phyloP scores from a whole-genome alignment of 164 flowering plant genomes.

The Santalum album region DNA sequence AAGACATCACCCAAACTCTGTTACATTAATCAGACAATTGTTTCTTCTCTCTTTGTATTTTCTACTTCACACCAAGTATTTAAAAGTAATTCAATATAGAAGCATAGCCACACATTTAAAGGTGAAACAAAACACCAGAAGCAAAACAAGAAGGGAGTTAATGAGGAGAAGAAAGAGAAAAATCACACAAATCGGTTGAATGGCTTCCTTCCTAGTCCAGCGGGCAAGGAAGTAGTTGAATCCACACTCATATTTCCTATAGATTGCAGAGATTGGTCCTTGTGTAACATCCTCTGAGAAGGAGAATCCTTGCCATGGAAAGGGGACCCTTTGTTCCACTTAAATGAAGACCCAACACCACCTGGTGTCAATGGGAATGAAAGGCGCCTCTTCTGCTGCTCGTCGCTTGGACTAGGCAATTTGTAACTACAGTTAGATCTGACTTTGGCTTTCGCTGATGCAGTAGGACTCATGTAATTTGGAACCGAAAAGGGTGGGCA shows the following conservation, averaged over 20 bases:
- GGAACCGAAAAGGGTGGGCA: conserved; percentile 91
- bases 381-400: conserved; percentile 44
- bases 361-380: conserved; percentile 60
- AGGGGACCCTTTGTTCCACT: conserved; percentile 59
- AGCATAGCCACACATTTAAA: conserved; percentile 17
- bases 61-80: conserved; percentile 23
- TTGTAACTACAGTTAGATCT: conserved; percentile 48
- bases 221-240: conserved; percentile 78
- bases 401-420: conserved; percentile 33
- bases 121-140: conserved; percentile 6
- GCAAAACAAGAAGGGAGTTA: background rate
- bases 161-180: conserved; percentile 6
- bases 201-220: conserved; percentile 68
- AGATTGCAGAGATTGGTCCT: conserved; percentile 39
- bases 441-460: conserved; percentile 72
- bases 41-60: conserved; percentile 16
- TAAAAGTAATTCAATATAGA: conserved; percentile 11
- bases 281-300: conserved; percentile 29
- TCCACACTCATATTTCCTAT: conserved; percentile 65
- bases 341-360: conserved; percentile 47
- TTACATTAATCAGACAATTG: conserved; percentile 21
- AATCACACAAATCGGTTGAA: conserved; percentile 85
- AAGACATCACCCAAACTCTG: conserved; percentile 9
- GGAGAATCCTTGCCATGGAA: conserved; percentile 40
- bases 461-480: conserved; percentile 82